phyloP scores from a whole-genome alignment of 805 yeast species.

The Cyberlindnera petersonii region DNA sequence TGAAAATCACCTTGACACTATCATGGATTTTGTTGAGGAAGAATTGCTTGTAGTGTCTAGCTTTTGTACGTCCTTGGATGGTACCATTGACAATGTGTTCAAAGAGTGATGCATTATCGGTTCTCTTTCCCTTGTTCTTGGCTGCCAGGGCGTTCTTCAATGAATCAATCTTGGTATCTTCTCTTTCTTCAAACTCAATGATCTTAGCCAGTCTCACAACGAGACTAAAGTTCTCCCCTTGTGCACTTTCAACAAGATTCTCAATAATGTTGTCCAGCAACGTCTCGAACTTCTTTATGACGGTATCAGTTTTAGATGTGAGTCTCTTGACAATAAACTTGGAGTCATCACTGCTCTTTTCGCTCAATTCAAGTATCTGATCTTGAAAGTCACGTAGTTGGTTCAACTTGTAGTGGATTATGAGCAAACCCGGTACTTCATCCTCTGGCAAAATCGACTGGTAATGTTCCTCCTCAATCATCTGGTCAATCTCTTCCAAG shows the following conservation, averaged over 20 bases:
- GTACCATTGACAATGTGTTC: conserved; percentile 40
- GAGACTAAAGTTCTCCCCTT: conserved; percentile 62
- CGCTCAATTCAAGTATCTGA: conserved; percentile 57
- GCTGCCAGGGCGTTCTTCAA: conserved; percentile 29
- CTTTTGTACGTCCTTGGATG: conserved; percentile 38
- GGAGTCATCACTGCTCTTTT: conserved; percentile 55
- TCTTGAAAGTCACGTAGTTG: conserved; percentile 76
- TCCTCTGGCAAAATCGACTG: conserved; percentile 38
- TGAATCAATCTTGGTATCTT: conserved; percentile 56
- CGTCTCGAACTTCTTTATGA: conserved; percentile 58
- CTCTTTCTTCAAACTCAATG: conserved; percentile 73
- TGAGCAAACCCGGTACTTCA: conserved; percentile 51
- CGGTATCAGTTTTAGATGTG: conserved; percentile 37
- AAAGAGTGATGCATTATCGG: conserved; percentile 14
- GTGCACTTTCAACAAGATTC: conserved; percentile 67
- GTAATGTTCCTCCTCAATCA: conserved; percentile 47
- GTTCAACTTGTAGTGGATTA: conserved; percentile 67
- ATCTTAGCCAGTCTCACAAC: conserved; percentile 72
- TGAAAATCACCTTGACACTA: conserved; percentile 63
- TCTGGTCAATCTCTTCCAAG: conserved; percentile 43
- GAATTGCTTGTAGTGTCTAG: conserved; percentile 58
- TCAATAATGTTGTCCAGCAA: conserved; percentile 62
- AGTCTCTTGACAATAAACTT: conserved; percentile 60
- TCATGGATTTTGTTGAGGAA: conserved; percentile 56
- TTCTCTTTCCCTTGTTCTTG: conserved; percentile 29